phyloP scores from a whole-genome alignment of 768 basidiomycete species.

The Lactarius indigo region DNA sequence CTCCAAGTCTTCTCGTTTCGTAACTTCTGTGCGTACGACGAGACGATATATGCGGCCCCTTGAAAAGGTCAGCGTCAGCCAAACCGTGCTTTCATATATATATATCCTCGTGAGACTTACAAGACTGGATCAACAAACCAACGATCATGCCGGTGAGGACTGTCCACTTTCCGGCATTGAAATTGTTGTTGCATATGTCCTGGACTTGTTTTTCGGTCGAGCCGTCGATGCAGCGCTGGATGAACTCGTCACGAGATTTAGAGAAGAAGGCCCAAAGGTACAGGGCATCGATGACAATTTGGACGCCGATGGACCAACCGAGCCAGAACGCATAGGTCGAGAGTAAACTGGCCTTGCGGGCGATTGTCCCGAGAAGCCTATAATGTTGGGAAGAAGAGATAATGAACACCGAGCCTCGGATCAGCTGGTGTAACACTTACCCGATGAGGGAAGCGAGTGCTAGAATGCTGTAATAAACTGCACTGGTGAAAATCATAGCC shows the following conservation, averaged over 20 bases:
- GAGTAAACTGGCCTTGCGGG: conserved; percentile 18
- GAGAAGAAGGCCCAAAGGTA: conserved; percentile 14
- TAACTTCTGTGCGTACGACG: conserved; percentile 14
- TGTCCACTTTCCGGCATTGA: conserved; percentile 9
- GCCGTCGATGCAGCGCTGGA: conserved; percentile 21
- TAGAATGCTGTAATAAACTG: conserved; percentile 3
- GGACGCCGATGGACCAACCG: conserved; percentile 6
- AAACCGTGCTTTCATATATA: too few relatives aligned
- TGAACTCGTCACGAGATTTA: background rate
- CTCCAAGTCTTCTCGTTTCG: conserved; percentile 4
- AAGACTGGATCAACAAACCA: conserved; percentile 13
- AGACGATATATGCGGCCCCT: conserved; percentile 23
- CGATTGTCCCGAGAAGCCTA: conserved; percentile 21
- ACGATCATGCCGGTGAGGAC: background rate
- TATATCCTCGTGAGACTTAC: conserved; percentile 5
- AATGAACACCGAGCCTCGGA: background rate
- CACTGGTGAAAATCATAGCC: background rate
- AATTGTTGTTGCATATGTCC: conserved; percentile 7
- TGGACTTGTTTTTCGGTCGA: conserved; percentile 2
- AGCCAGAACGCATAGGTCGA: conserved; percentile 17
- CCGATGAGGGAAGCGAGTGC: conserved; percentile 16
- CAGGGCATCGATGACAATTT: conserved; percentile 5
- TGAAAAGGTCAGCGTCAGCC: background rate
- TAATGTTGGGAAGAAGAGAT: background rate
- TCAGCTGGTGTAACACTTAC: conserved; percentile 4